phyloP scores from a whole-genome alignment of 768 basidiomycete species.

The Suillus placidus region DNA sequence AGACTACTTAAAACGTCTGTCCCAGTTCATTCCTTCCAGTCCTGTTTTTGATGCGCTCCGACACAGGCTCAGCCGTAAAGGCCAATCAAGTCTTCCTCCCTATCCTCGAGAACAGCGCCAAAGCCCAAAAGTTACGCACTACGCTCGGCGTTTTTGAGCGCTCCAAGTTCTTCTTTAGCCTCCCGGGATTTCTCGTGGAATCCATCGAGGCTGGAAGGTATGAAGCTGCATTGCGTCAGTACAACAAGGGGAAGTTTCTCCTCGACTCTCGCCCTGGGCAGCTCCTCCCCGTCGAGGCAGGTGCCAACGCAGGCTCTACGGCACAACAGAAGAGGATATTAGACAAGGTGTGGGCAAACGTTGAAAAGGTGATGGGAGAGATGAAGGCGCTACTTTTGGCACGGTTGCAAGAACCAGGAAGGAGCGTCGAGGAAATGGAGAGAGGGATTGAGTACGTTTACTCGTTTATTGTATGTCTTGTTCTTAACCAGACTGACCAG shows the following conservation, averaged over 20 bases:
- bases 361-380: constrained; percentile 93
- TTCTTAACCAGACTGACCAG: constrained; percentile 42
- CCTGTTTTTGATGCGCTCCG: constrained; percentile 12
- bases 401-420: constrained; percentile 79
- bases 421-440: constrained; percentile 92
- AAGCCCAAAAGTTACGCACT: constrained; percentile 88
- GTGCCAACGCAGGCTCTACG: constrained; percentile 59
- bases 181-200: constrained; percentile 90
- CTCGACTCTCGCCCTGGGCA: constrained; percentile 89
- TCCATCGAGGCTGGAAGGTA: constrained; percentile 91
- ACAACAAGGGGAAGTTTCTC: constrained; percentile 94
- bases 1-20: constrained; percentile 80
- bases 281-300: constrained; percentile 67
- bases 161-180: constrained; percentile 97
- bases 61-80: constrained; percentile 82
- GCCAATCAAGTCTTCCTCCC: constrained; percentile 96
- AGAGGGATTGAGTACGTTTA: constrained; percentile 87
- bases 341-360: constrained; percentile 94
- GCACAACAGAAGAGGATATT: constrained; percentile 90
- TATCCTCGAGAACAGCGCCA: constrained; percentile 92
- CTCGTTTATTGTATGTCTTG: not conserved
- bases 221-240: constrained; percentile 91
- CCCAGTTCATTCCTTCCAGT: constrained; percentile 18
- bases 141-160: constrained; percentile 95
- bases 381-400: constrained; percentile 78